Base-by-base conservation (phyloP, 1,284 basidiomycete genomes). In the Cryptococcus sp. region DNA sequence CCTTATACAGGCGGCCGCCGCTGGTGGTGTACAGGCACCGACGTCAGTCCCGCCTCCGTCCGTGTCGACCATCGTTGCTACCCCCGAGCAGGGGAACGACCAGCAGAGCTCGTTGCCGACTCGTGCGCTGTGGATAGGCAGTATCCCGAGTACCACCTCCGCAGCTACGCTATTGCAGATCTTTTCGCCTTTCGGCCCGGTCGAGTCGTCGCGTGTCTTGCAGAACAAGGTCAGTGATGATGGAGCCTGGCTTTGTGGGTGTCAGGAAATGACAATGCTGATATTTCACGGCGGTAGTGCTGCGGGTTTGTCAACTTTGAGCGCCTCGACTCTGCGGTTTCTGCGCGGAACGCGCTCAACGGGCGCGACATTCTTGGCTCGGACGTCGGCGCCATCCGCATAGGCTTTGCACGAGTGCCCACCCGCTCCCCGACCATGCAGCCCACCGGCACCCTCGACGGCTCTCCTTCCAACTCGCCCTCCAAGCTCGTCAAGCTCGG, bases 101-200 rank as follows among this genome's bases (percentile, higher is more conserved):
- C 73, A 78, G 43, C 57, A 63, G 52, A 69, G 66, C 48, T 86
- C 88, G 7, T 86, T 89, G 38, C 93, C 93, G 1, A 96, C 93
- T 1, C 82, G 93, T 62, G 93, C 93, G 1, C 81, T 97, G 12
- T 97, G 94, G 94, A 90, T 97, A 67, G 93, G 93, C 13, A 92
- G 89, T 46, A 95, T 97, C 66, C 94, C 93, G 15, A 88, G 88
- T 4, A 89, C 89, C 1, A 95, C 92, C 5, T 95, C 91, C 4
- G 90, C 93, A 12, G 89, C 89, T 4, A 93, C 90, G 0, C 89
- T 98, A 57, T 78, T 98, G 7, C 75, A 76, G 59, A 77, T 83
- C 57, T 98, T 98, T 75, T 91, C 91, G 67, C 92, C 94, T 12
- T 98, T 93, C 70, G 95, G 96, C 0, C 89, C 94, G 1, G 95